Percentiles rank a stretch among this genome's conserved stretches.
These are phyloP conservation scores for Scenedesmus sp. DNA, from an alignment of 163 green algal genomes.

Conservation along the genomic window DNA sequence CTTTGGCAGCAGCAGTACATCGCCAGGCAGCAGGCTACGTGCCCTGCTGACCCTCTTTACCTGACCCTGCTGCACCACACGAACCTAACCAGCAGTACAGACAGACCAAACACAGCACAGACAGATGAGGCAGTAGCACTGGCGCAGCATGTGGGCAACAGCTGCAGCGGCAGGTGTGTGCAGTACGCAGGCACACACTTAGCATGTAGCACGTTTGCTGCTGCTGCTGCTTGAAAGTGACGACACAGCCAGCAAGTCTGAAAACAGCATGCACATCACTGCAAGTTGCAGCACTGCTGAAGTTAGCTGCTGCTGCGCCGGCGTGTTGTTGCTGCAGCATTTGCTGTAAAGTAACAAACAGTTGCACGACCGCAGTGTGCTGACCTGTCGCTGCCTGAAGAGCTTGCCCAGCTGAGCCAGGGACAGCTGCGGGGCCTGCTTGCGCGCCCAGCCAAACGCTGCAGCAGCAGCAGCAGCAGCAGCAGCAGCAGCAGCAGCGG, in stretches of 20 bases:
- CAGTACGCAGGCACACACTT: too few relatives aligned
- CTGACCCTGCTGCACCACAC: constrained; percentile 27
- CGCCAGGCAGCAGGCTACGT: neutral
- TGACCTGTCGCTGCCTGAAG: constrained; percentile 25
- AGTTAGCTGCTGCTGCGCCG: neutral
- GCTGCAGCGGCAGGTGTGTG: neutral
- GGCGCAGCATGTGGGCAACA: neutral
- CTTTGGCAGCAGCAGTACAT: constrained; percentile 46
- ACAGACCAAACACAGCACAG: neutral
- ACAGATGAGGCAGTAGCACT: neutral
- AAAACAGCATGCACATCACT: too few relatives aligned
- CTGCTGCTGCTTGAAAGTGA: too few relatives aligned
- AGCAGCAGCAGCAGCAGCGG: neutral
- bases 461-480: constrained; percentile 25
- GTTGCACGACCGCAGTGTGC: neutral
- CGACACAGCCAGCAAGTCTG: too few relatives aligned
- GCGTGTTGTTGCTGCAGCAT: neutral
- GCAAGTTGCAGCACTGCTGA: neutral
- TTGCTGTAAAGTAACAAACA: neutral
- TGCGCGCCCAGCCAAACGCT: constrained; percentile 32
- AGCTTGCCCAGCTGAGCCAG: constrained; percentile 13
- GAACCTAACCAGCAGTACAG: constrained; percentile 8
- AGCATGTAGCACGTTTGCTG: too few relatives aligned
- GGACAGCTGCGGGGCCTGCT: constrained; percentile 14
- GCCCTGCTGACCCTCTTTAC: constrained; percentile 3